Base-by-base conservation (phyloP, 1,284 basidiomycete species). In the Tremellales sp. region DNA sequence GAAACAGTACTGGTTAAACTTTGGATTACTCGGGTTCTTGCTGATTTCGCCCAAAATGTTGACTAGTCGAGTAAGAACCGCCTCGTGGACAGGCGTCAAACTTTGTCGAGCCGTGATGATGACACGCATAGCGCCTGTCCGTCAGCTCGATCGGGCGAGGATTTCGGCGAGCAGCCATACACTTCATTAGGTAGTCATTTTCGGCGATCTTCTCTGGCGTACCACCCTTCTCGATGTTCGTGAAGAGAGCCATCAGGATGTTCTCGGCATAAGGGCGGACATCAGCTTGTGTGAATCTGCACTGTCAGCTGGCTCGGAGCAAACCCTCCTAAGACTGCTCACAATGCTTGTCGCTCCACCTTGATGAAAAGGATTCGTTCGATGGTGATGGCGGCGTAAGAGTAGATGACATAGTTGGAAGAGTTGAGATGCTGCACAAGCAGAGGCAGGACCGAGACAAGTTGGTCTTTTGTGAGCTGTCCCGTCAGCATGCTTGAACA, bases 121-220 rank as follows among this genome's bases (percentile, higher is more conserved):
- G 40, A 97, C 84, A 37, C 94, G 83, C 90, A 97, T 94, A 21
- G 83, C 84, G 71, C 88, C 91, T 93, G 52, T 10, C 22, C 4
- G 31, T 35, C 15, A 49, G 19, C 8, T 33, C 19, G 29, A 39
- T 31, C 23, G 40, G n/a, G 12, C n/a, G 4, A 23, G 3, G 21
- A n/a, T 19, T 31, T 11, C 22, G 15, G 26, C 21, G 11, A 23
- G n/a, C 7, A 19, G 21, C 70, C 84, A 43, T 59, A 90, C 94
- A 96, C 78, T 91, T 93, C 90, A 97, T 97, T 46, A 97, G 77
- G 74, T 96, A 89, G 70, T 98, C 94, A 66, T 99, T 99, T 72
- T 97, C 93, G 0, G 96, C 90, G 24, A 97, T 82, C 77, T 96
- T 96, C 69, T 97, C 89, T 0, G 94, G 85, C 1, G 89, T 87